Conservation (phyloP, 306 rosid genomes). For the Canavalia gladiata region DNA sequence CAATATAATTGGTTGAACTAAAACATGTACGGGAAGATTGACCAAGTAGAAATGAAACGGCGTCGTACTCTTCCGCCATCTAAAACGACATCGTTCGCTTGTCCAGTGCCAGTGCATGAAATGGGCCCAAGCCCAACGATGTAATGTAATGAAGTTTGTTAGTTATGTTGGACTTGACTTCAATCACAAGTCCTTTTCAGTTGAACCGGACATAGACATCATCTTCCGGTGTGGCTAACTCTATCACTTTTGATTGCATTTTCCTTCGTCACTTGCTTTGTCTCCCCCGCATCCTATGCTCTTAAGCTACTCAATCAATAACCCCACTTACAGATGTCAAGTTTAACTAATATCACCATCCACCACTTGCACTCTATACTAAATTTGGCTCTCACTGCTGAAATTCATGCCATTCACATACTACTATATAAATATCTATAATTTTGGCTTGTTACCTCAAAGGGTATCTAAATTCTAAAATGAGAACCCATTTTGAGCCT, state of each 20-base stretch:
- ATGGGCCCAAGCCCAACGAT: conserved; percentile 24
- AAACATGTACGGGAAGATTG: not conserved
- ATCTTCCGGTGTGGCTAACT: not conserved
- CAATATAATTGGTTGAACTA: not conserved
- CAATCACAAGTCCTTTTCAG: conserved; percentile 18
- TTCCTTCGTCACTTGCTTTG: not conserved
- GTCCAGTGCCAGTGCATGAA: not conserved
- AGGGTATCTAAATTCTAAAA: not conserved
- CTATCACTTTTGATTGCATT: not conserved
- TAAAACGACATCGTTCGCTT: not conserved
- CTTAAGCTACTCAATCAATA: conserved; percentile 20
- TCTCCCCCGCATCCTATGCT: conserved; percentile 26
- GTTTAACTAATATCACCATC: not conserved
- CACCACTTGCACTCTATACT: not conserved
- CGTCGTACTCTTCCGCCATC: not conserved
- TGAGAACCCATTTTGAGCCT: conserved; percentile 1
- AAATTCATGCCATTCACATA: not conserved
- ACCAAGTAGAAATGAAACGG: not conserved
- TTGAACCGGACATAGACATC: not conserved
- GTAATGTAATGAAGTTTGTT: not conserved
- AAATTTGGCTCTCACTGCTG: not conserved
- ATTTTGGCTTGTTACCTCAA: not conserved
- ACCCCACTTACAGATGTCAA: conserved; percentile 9
- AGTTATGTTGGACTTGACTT: conserved; percentile 12
- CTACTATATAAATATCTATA: not conserved